A percentile compares a stretch with the other conserved stretches of the same genome.
These are phyloP conservation scores for Vigna hirtella DNA, from an alignment of 306 rosid species.

Conservation along the genomic window DNA sequence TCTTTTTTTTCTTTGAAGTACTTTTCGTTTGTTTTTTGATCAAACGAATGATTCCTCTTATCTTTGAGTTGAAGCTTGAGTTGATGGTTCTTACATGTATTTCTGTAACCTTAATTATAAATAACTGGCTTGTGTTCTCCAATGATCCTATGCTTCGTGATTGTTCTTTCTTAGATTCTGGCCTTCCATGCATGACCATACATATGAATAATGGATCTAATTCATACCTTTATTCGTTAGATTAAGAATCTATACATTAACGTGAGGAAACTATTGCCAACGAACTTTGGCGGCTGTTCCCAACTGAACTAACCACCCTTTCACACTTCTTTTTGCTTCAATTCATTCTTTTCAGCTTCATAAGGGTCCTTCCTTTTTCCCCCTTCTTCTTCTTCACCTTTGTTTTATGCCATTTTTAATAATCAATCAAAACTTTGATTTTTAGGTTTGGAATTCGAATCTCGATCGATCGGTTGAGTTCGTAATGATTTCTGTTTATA, in stretches of 20 bases:
- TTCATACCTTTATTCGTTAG: conserved; percentile 19
- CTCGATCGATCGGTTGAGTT: neutral
- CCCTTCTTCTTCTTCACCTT: neutral
- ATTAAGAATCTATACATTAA: conserved; percentile 47
- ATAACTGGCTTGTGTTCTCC: conserved; percentile 14
- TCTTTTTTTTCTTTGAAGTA: conserved; percentile 40
- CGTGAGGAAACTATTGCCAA: conserved; percentile 51
- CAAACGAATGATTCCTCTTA: conserved; percentile 53
- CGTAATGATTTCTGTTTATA: neutral
- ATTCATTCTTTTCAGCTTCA: neutral
- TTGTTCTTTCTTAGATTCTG: conserved; percentile 74
- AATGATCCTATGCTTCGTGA: conserved; percentile 84
- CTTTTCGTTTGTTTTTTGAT: conserved; percentile 65
- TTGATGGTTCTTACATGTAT: neutral
- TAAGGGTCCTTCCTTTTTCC: neutral
- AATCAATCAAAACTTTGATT: neutral
- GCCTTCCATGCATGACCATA: conserved; percentile 51
- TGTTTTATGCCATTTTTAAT: neutral
- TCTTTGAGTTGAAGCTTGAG: conserved; percentile 62
- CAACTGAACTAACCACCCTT: conserved; percentile 49
- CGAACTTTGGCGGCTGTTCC: conserved; percentile 73
- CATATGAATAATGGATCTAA: conserved; percentile 44
- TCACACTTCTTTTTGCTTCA: conserved; percentile 51
- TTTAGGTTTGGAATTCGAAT: neutral
- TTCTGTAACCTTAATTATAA: neutral